Conservation (phyloP, 768 basidiomycete species). For the Mrakia frigida region DNA sequence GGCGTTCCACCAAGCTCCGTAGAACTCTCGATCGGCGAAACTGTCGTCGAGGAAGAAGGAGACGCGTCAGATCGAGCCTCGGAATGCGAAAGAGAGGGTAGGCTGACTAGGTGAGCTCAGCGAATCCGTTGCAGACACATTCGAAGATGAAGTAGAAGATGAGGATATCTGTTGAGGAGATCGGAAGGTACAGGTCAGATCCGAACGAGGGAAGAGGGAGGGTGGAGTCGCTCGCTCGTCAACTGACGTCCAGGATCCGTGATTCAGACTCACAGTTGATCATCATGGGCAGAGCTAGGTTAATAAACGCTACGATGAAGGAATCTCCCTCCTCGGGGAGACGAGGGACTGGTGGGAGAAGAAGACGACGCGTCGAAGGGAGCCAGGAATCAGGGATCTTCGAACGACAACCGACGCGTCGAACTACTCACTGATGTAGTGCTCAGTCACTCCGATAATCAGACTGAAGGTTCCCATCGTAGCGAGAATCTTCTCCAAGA, state of each 20-base stretch:
- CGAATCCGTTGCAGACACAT: conserved; percentile 63
- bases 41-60: conserved; percentile 45
- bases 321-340: conserved; percentile 27
- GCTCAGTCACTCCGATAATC: conserved; percentile 86
- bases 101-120: conserved; percentile 75
- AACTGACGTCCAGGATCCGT: too few species aligned
- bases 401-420: too few species aligned
- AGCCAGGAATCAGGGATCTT: neutral
- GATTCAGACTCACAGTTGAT: conserved; percentile 64
- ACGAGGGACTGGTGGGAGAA: conserved; percentile 4
- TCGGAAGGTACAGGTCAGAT: neutral
- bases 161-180: conserved; percentile 25
- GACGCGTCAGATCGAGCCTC: neutral
- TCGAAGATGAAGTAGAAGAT: conserved; percentile 51
- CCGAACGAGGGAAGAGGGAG: neutral
- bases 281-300: conserved; percentile 38
- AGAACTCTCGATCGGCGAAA: conserved; percentile 96
- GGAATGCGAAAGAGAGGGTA: conserved; percentile 37
- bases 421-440: conserved; percentile 61
- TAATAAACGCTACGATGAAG: conserved; percentile 25
- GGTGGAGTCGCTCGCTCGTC: conserved; percentile 65
- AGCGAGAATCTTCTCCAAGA: conserved; percentile 69
- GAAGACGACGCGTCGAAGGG: neutral
- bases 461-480: conserved; percentile 94
- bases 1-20: conserved; percentile 75